Conservation (phyloP, 2,329 filamentous ascomycete genomes). For the Monilinia fructicola region DNA sequence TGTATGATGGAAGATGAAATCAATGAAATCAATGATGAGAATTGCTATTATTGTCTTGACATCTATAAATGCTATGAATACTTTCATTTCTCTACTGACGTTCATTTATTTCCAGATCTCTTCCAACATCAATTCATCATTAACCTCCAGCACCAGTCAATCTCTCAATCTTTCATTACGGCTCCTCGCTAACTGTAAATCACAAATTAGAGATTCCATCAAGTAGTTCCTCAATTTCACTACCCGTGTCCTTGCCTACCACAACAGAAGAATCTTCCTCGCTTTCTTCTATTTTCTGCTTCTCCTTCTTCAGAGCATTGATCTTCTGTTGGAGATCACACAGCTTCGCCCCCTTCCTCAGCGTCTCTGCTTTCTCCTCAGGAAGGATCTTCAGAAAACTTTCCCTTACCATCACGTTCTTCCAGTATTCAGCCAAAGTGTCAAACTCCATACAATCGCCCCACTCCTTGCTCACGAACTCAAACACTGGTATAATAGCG, state of each 20-base stretch:
- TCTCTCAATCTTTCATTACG: neutral
- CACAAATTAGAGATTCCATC: constrained; percentile 14
- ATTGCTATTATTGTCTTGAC: neutral
- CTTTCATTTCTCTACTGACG: neutral
- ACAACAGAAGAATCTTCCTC: neutral
- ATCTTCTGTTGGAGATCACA: neutral
- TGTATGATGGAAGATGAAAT: neutral
- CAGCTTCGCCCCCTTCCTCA: neutral
- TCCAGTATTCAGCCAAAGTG: constrained; percentile 35
- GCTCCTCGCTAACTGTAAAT: neutral
- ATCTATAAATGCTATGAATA: neutral
- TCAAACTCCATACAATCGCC: constrained; percentile 40
- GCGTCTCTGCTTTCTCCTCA: constrained; percentile 1
- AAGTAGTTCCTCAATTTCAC: constrained; percentile 12
- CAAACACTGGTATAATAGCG: constrained; percentile 56
- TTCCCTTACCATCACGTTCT: constrained; percentile 27
- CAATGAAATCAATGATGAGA: neutral
- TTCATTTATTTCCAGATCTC: neutral
- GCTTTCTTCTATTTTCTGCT: neutral
- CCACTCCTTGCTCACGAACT: constrained; percentile 45
- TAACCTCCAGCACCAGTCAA: neutral
- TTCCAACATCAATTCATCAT: neutral
- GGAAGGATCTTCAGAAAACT: constrained; percentile 30
- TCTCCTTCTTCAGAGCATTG: constrained; percentile 2
- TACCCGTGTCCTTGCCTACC: neutral